Percentiles rank a stretch among this genome's conserved stretches.
These are phyloP conservation scores for Anthostomella pinea DNA, from an alignment of 2,329 filamentous ascomycete genomes.

Conservation along the genomic window DNA sequence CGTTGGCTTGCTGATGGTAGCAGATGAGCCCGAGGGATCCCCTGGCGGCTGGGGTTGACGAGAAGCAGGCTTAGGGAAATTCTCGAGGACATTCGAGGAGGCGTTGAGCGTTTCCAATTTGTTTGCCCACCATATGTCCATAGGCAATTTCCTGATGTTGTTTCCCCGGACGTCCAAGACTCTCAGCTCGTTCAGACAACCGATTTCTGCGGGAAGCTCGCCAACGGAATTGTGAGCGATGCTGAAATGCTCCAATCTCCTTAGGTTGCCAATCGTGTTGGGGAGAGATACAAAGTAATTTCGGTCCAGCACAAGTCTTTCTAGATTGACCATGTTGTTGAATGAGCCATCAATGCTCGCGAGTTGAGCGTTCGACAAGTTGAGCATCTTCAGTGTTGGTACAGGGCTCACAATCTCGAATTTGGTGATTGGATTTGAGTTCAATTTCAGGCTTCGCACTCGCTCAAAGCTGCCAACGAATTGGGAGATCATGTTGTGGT, in stretches of 20 bases:
- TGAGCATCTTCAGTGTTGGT: slow-evolving; percentile 80
- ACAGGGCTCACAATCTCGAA: slow-evolving; percentile 79
- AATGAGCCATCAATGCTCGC: slow-evolving; percentile 88
- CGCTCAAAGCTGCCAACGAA: slow-evolving; percentile 87
- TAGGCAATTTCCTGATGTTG: slow-evolving; percentile 82
- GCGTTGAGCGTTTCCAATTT: slow-evolving; percentile 90
- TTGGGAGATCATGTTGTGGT: slow-evolving; percentile 88
- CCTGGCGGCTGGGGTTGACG: slow-evolving; percentile 61
- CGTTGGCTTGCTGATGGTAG: slow-evolving; percentile 40
- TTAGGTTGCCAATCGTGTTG: slow-evolving; percentile 77
- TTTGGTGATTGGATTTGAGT: slow-evolving; percentile 92
- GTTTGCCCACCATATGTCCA: slow-evolving; percentile 94
- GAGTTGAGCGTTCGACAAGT: slow-evolving; percentile 86
- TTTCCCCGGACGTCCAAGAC: slow-evolving; percentile 90
- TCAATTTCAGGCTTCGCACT: slow-evolving; percentile 80
- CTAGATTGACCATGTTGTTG: slow-evolving; percentile 80
- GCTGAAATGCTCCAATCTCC: slow-evolving; percentile 84
- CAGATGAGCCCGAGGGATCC: slow-evolving; percentile 39
- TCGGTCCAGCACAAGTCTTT: slow-evolving; percentile 84
- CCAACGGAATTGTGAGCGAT: slow-evolving; percentile 89
- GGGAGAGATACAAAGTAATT: slow-evolving; percentile 95
- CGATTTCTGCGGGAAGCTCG: slow-evolving; percentile 81
- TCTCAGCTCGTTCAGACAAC: slow-evolving; percentile 78
- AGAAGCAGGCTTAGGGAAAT: slow-evolving; percentile 82
- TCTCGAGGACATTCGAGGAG: slow-evolving; percentile 88